These are phyloP conservation scores for Solanum dulcamara DNA, from an alignment of 257 asterid genomes.

Conservation along the genomic window DNA sequence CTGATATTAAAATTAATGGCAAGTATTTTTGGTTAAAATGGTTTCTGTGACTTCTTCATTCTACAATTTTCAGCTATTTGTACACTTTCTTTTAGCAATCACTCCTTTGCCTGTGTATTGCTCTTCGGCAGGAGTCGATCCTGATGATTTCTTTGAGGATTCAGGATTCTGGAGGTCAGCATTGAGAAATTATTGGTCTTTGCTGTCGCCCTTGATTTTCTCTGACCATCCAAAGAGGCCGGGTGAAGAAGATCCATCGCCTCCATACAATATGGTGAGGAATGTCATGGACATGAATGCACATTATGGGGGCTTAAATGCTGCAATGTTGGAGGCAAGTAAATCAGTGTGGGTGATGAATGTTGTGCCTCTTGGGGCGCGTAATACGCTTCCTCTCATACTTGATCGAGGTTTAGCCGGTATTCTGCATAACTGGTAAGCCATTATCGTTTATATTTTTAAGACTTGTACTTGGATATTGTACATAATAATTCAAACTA, in stretches of 20 bases:
- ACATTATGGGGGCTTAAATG: constrained; percentile 74
- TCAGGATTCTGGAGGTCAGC: constrained; percentile 64
- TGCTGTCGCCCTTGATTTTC: constrained; percentile 88
- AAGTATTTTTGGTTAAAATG: constrained; percentile 6
- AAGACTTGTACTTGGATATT: not conserved
- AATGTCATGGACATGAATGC: constrained; percentile 96
- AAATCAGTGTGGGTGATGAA: constrained; percentile 92
- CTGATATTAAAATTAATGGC: constrained; percentile 63
- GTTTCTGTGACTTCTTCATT: not conserved
- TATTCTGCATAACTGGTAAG: constrained; percentile 74
- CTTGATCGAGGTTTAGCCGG: constrained; percentile 72
- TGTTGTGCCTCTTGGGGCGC: constrained; percentile 70
- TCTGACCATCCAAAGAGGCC: constrained; percentile 97
- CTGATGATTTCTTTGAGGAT: constrained; percentile 68
- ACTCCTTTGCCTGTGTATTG: not conserved
- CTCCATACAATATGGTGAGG: constrained; percentile 85
- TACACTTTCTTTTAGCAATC: not conserved
- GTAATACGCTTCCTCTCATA: constrained; percentile 63
- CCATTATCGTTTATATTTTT: not conserved
- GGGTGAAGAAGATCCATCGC: constrained; percentile 85
- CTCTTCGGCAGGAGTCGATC: constrained; percentile 45
- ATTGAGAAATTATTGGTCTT: constrained; percentile 80
- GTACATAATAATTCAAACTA: not conserved
- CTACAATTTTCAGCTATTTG: not conserved
- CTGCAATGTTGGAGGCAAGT: constrained; percentile 52